Evolutionary conservation across 2,329 filamentous ascomycete species (phyloP), one percentile per base, ranked within the genome.

Genomic region (Microcera coccophila): DNA sequence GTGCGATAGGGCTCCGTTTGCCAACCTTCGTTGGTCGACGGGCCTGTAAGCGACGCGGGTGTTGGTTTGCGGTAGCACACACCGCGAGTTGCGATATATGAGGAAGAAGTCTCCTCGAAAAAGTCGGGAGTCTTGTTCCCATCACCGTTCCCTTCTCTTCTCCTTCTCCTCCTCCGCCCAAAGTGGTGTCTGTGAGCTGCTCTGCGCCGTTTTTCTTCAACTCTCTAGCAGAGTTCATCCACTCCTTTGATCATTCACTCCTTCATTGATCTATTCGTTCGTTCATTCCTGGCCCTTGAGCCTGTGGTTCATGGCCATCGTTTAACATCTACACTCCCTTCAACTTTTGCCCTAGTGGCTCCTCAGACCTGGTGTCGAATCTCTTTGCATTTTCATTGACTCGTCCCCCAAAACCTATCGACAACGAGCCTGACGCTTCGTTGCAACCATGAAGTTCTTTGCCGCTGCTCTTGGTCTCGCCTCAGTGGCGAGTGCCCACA

Each of bases 401-500:
- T 28, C 20, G 24, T 35, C 32, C 39, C 18, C 1, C 28, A 4
- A n/a, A n/a, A n/a, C 20, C 19, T 21, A 24, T 19, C 16, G 24
- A 35, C n/a, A n/a, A 41, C 35, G 24, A 40, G n/a, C 15, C 7
- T n/a, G 9, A 32, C 12, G 15, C 29, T 17, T 32, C 29, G 22
- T 41, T 14, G n/a, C 19, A 61, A 70, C 61, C 51, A 75, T 70
- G 65, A 66, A 61, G 44, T 55, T 62, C 39, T 34, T 60, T 39
- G 44, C 58, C 39, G 48, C 60, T 24, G 47, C 61, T 10, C 49
- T 70, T 36, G 64, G 60, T 40, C 48, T 76, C 40, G 65, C 66
- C 39, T 55, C 62, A 12, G 48, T 60, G n/a, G 65, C 64, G 17
- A 62, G 59, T 36, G 78, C 77, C 32, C 82, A 87, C 58, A 84